Evolutionary conservation across 345 rosid genomes (phyloP), one percentile per base, ranked within the genome.

Genomic region (Hirschfeldia incana): DNA sequence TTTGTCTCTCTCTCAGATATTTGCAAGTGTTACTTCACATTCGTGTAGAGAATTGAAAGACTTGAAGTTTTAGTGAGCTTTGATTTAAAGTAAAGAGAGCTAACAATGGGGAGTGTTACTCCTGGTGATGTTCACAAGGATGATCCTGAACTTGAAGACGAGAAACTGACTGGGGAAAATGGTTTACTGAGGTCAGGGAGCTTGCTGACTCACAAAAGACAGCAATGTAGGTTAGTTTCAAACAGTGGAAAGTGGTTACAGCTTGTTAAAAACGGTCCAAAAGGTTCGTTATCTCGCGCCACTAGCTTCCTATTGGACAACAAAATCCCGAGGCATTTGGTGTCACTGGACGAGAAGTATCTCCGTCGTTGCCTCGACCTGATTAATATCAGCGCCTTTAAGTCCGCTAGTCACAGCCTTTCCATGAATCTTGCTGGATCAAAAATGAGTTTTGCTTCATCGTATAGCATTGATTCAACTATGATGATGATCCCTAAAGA

Each of bases 281-380:
- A 83, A 76, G 86, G 81, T 26, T 84, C 88, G 0, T 77, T 89
- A 53, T 68, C 86, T 76, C 89, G 32, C 37, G 84, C 84, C 57
- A 78, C 79, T 49, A 77, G 67, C 70, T 81, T 81, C 69, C 71
- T 85, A 8, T 8, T 36, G 10, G 91, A 87, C 42, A 78, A 75
- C 83, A 88, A 84, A 85, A 88, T 92, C 69, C 93, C 93, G 26
- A 89, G 87, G 87, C 87, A 85, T 86, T 49, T 94, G 87, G 86
- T 89, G 36, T 85, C 88, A 44, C 60, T 86, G 3, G 93, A 94
- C 76, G 98, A 91, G 80, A 92, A 87, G 74, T 89, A 88, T 83
- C 90, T 92, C 3, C 91, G 88, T 8, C 77, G 83, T 16, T 94
- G 98, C 82, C 88, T 94, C 36, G 90, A 94, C 39, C 58, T 82